These are phyloP conservation scores for Cyclotella kingstonii DNA, from an alignment of 108 stramenopile genomes.

Conservation along the genomic window DNA sequence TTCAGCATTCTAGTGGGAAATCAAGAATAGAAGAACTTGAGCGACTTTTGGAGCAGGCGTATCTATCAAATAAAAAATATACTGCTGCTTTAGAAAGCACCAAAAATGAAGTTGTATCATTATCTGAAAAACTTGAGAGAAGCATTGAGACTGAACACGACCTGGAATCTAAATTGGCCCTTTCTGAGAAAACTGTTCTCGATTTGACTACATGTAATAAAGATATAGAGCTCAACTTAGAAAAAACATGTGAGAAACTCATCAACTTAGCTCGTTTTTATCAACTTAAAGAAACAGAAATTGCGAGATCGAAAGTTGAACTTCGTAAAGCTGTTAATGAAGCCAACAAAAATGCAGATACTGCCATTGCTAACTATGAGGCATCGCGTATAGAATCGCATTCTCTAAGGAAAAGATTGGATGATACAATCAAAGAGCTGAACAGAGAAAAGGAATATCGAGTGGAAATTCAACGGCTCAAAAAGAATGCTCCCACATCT, in stretches of 20 bases:
- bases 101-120: constrained; percentile 17
- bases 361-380: constrained; percentile 26
- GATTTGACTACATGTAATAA: constrained; percentile 11
- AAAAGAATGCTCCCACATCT: constrained; percentile 50
- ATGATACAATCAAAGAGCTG: constrained; percentile 20
- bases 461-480: constrained; percentile 30
- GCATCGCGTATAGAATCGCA: constrained; percentile 14
- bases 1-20: constrained; percentile 11
- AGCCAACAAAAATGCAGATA: constrained; percentile 26
- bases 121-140: constrained; percentile 30
- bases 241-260: constrained; percentile 39
- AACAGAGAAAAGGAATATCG: constrained; percentile 22
- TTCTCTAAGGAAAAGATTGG: constrained; percentile 19
- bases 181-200: constrained; percentile 16
- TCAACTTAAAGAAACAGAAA: constrained; percentile 35
- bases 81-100: constrained; percentile 14
- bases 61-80: background rate
- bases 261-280: constrained; percentile 30
- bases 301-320: constrained; percentile 26
- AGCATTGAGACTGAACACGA: background rate
- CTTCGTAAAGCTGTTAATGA: constrained; percentile 28
- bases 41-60: constrained; percentile 19
- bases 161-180: constrained; percentile 17
- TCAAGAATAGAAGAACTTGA: constrained; percentile 31
- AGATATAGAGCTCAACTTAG: constrained; percentile 21